These are phyloP conservation scores for Apiospora marii DNA, from an alignment of 2,329 filamentous ascomycete genomes.

Conservation along the genomic window DNA sequence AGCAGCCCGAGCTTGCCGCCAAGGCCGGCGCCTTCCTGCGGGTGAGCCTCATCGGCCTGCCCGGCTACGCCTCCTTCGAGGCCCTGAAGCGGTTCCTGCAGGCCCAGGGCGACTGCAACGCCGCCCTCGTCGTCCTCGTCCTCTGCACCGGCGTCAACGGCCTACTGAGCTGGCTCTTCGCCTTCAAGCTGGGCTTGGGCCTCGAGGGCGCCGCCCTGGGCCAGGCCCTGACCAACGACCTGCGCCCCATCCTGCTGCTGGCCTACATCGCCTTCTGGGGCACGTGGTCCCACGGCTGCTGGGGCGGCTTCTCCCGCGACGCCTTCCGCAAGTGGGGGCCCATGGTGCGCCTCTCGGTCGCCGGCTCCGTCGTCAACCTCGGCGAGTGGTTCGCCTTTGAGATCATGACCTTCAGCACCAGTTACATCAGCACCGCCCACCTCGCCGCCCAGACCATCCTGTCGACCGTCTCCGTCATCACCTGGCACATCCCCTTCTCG, in stretches of 20 bases:
- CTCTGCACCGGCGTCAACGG: slow-evolving; percentile 57
- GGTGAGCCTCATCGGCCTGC: slow-evolving; percentile 56
- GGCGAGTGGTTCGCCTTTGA: slow-evolving; percentile 54
- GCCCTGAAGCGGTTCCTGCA: slow-evolving; percentile 62
- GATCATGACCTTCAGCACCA: slow-evolving; percentile 53
- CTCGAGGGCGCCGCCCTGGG: slow-evolving; percentile 60
- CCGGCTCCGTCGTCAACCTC: slow-evolving; percentile 49
- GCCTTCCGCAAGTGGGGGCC: slow-evolving; percentile 49
- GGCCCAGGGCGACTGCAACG: slow-evolving; percentile 61
- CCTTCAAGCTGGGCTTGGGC: slow-evolving; percentile 50
- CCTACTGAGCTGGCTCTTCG: slow-evolving; percentile 57
- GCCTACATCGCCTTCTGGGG: slow-evolving; percentile 54
- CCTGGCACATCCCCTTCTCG: slow-evolving; percentile 54
- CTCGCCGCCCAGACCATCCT: slow-evolving; percentile 52
- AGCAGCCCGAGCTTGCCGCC: slow-evolving; percentile 54
- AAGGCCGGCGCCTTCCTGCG: slow-evolving; percentile 58
- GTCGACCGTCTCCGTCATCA: slow-evolving; percentile 49
- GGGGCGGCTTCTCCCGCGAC: slow-evolving; percentile 50
- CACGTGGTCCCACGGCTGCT: slow-evolving; percentile 51
- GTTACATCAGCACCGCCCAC: slow-evolving; percentile 52
- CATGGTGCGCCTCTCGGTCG: slow-evolving; percentile 48
- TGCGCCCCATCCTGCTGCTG: slow-evolving; percentile 56
- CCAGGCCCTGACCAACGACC: slow-evolving; percentile 55
- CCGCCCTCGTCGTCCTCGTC: slow-evolving; percentile 54
- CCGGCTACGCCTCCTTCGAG: slow-evolving; percentile 62